Evolutionary conservation across 2,329 filamentous ascomycete genomes (phyloP).

Genomic region (Domatiomyces catenatus): DNA sequence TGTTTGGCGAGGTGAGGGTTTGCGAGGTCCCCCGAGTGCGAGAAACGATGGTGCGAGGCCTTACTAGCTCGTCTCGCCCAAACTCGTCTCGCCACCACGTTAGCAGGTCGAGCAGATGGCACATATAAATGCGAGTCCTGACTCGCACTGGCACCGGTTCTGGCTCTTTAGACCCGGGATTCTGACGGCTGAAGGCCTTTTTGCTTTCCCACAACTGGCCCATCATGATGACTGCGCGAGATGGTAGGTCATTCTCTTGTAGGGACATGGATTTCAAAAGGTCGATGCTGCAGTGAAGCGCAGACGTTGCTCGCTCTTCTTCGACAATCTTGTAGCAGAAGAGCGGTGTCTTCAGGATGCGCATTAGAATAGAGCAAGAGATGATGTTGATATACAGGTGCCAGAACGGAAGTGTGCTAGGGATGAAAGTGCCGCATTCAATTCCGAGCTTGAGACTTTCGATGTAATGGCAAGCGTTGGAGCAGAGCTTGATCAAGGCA

Average conservation of each 20-base stretch:
- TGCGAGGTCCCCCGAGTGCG: not conserved
- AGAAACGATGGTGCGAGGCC: not conserved
- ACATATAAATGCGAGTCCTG: slow-evolving; percentile 25
- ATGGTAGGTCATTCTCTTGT: slow-evolving; percentile 23
- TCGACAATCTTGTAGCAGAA: slow-evolving; percentile 19
- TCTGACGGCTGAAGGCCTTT: slow-evolving; percentile 26
- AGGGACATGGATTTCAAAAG: slow-evolving; percentile 25
- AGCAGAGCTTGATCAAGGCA: slow-evolving; percentile 8
- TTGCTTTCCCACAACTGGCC: slow-evolving; percentile 28
- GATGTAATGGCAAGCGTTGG: slow-evolving; percentile 7
- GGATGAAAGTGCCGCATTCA: not conserved
- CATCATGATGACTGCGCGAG: slow-evolving; percentile 22
- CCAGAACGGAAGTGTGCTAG: slow-evolving; percentile 3
- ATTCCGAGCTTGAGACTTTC: slow-evolving; percentile 6
- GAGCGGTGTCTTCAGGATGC: slow-evolving; percentile 25
- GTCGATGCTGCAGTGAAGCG: slow-evolving; percentile 25
- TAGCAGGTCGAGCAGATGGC: slow-evolving; percentile 25
- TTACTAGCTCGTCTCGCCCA: slow-evolving; percentile 6
- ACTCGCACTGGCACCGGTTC: slow-evolving; percentile 24
- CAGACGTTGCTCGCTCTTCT: slow-evolving; percentile 20
- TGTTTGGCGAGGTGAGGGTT: not conserved
- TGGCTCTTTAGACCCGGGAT: slow-evolving; percentile 17
- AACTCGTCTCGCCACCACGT: slow-evolving; percentile 32
- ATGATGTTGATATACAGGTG: slow-evolving; percentile 21
- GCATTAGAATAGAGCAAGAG: slow-evolving; percentile 21